Evolutionary conservation across 177 flowering plant species (phyloP).

Genomic region (Vitis hybrid): DNA sequence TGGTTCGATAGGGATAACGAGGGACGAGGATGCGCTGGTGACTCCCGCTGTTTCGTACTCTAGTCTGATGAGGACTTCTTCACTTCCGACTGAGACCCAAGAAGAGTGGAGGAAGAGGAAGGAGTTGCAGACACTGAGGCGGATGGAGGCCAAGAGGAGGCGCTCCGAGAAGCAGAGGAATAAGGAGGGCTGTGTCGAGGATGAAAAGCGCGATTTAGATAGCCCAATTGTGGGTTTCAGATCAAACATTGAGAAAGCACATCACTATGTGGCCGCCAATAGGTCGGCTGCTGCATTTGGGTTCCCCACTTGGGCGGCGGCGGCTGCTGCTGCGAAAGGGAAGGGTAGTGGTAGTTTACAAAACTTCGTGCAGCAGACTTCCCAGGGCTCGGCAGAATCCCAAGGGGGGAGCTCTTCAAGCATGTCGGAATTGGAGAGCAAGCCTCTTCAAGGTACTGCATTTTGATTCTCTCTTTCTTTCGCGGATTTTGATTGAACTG

Average conservation of each 20-base stretch:
- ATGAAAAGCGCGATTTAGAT: conserved; percentile 16
- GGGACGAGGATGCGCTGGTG: conserved; percentile 30
- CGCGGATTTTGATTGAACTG: not conserved
- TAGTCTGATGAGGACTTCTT: conserved; percentile 53
- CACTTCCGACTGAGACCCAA: conserved; percentile 81
- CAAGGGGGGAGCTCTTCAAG: conserved; percentile 52
- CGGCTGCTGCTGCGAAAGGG: conserved; percentile 19
- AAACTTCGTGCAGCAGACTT: conserved; percentile 15
- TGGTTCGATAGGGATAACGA: conserved; percentile 34
- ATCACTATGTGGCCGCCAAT: too few species aligned
- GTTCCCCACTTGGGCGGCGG: conserved; percentile 29
- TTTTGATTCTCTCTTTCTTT: not conserved
- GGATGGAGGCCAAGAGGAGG: conserved; percentile 83
- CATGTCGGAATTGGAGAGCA: conserved; percentile 43
- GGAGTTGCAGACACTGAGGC: conserved; percentile 73
- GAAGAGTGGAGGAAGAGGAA: conserved; percentile 89
- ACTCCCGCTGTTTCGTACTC: conserved; percentile 22
- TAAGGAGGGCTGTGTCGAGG: conserved; percentile 28
- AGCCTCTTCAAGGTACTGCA: conserved; percentile 39
- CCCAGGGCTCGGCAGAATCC: conserved; percentile 44
- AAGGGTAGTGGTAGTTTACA: conserved; percentile 19
- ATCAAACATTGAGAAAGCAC: too few species aligned
- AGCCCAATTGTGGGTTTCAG: too few species aligned
- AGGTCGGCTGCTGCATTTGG: conserved; percentile 7
- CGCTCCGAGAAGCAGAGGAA: conserved; percentile 75